phyloP scores from a whole-genome alignment of 495 filamentous ascomycete species.

The Polyplosphaeria fusca region DNA sequence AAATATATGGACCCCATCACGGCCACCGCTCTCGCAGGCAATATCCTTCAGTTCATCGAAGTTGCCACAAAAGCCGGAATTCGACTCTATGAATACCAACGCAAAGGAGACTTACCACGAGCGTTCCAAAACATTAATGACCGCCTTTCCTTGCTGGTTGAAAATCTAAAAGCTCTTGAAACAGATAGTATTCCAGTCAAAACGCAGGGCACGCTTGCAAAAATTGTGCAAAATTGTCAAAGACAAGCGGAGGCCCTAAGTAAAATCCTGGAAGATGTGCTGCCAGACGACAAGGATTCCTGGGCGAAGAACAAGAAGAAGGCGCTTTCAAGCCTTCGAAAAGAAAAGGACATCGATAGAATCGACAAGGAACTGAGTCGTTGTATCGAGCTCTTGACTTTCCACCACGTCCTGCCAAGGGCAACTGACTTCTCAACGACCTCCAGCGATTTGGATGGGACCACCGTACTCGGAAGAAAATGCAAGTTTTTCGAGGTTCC shows the following conservation, averaged over 20 bases:
- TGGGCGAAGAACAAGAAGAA: background rate
- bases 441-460: no score
- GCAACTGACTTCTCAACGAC: background rate
- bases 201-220: background rate
- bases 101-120: background rate
- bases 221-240: background rate
- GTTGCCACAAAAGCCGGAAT: background rate
- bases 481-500: background rate
- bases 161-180: background rate
- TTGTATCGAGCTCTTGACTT: background rate
- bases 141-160: background rate
- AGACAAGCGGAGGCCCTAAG: background rate
- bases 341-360: background rate
- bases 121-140: background rate
- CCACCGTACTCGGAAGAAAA: no score
- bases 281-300: background rate
- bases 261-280: background rate
- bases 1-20: slow-evolving; percentile 2
- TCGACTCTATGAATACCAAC: background rate
- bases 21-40: slow-evolving; percentile 3
- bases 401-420: background rate
- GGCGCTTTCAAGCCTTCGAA: background rate
- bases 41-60: slow-evolving; percentile 7
- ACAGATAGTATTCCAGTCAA: background rate
- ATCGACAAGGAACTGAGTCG: background rate